phyloP scores from a whole-genome alignment of 305 asterid genomes.

The Caryopteris hybrid region DNA sequence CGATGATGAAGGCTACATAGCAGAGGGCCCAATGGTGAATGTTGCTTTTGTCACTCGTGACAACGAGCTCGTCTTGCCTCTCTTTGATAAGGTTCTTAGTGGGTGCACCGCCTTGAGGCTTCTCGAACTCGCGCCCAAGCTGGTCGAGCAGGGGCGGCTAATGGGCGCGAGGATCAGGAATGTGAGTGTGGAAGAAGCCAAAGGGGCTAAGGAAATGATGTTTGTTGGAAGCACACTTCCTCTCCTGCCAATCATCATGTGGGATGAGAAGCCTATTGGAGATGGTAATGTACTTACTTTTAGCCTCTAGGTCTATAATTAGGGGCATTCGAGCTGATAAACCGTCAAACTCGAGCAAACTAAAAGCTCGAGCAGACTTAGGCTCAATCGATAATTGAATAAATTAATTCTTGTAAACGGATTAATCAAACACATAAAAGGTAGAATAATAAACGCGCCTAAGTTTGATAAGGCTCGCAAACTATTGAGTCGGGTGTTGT shows the following conservation, averaged over 20 bases:
- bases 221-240: constrained; percentile 88
- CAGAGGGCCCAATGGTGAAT: constrained; percentile 91
- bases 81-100: constrained; percentile 60
- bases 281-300: constrained; percentile 41
- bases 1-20: constrained; percentile 64
- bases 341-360: no score
- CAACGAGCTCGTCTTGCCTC: constrained; percentile 63
- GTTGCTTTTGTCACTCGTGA: constrained; percentile 66
- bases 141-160: constrained; percentile 58
- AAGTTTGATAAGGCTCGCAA: no score
- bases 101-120: constrained; percentile 91
- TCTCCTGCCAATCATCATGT: constrained; percentile 48
- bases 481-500: no score
- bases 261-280: constrained; percentile 83
- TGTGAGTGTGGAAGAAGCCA: constrained; percentile 56
- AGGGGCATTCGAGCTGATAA: not conserved
- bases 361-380: no score
- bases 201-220: constrained; percentile 69
- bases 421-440: no score
- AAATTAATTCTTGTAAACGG: no score
- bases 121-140: constrained; percentile 60
- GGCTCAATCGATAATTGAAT: no score
- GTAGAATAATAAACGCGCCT: no score
- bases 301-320: not conserved
- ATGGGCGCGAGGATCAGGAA: constrained; percentile 39